Base-by-base conservation (phyloP, 108 stramenopile genomes). In the Cylindrotheca closterium region DNA sequence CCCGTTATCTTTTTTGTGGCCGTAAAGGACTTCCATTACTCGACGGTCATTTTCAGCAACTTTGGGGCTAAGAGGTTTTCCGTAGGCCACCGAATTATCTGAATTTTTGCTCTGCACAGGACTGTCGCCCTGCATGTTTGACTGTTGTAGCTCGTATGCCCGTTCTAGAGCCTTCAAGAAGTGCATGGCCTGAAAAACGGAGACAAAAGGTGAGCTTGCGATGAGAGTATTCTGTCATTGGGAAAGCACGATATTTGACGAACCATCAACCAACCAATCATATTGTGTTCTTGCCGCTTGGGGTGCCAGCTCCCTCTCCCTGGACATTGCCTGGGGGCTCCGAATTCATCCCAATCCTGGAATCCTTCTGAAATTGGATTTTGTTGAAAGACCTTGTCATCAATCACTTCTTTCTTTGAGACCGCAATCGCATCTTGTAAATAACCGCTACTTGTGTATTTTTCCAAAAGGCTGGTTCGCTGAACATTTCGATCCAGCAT, bases 221-320 rank as follows among this genome's bases (percentile, higher is more conserved):
- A n/a, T n/a, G n/a, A n/a, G n/a, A n/a, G n/a, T n/a, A n/a, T n/a
- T n/a, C n/a, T n/a, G n/a, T n/a, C n/a, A n/a, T n/a, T n/a, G n/a
- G n/a, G n/a, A n/a, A n/a, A n/a, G n/a, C n/a, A n/a, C n/a, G n/a
- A n/a, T n/a, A n/a, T n/a, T n/a, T n/a, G 15, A 42, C 37, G 37
- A 7, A 42, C 37, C 48, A 79, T 64, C 63, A 91, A 67, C 88
- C 86, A 91, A 30, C 82, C 92, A 68, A 89, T 85, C 30, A 91
- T 64, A 53, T 80, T 78, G 59, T 94, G 92, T 61, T 94, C 87
- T 77, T 73, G 79, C 37, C 70, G 81, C 42, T 82, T 87, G 2
- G 92, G 89, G 81, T 94, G 92, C 88, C 88, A 89, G n/a, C 67
- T 49, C n/a, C 80, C 81, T 49, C 81, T 79, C 17, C 92, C 92